A percentile compares a stretch with the other conserved stretches of the same genome.
Conservation (phyloP, 1,284 basidiomycete species). For the Heterobasidion irregulare region DNA sequence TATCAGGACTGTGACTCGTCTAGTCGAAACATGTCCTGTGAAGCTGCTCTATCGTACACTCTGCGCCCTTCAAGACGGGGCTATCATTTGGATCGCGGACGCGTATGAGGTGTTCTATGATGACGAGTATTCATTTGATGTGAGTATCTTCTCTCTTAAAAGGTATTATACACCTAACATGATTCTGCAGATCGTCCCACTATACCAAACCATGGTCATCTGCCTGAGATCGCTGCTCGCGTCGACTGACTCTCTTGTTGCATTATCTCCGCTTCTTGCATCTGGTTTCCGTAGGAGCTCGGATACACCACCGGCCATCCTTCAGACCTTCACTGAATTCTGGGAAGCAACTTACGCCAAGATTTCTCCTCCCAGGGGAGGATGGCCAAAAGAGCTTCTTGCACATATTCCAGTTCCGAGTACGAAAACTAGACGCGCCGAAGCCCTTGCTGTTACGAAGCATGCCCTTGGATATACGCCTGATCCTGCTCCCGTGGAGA, state of each 20-base stretch:
- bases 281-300: conserved; percentile 42
- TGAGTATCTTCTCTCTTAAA: conserved; percentile 19
- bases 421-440: background rate
- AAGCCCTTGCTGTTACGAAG: background rate
- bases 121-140: conserved; percentile 52
- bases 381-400: conserved; percentile 42
- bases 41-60: conserved; percentile 37
- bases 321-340: conserved; percentile 46
- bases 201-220: conserved; percentile 51
- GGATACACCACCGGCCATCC: conserved; percentile 29
- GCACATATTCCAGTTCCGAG: conserved; percentile 1
- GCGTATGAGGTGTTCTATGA: conserved; percentile 36
- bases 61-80: conserved; percentile 40
- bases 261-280: conserved; percentile 39
- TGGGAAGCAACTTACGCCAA: conserved; percentile 42
- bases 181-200: conserved; percentile 35
- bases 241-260: conserved; percentile 28
- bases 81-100: conserved; percentile 59
- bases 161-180: background rate
- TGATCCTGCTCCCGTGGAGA: background rate
- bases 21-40: conserved; percentile 45
- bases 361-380: conserved; percentile 28
- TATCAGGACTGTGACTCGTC: conserved; percentile 39
- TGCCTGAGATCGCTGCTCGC: conserved; percentile 36
- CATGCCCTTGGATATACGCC: background rate